Base-by-base conservation (phyloP, 768 basidiomycete genomes). In the Mycena haematopus region DNA sequence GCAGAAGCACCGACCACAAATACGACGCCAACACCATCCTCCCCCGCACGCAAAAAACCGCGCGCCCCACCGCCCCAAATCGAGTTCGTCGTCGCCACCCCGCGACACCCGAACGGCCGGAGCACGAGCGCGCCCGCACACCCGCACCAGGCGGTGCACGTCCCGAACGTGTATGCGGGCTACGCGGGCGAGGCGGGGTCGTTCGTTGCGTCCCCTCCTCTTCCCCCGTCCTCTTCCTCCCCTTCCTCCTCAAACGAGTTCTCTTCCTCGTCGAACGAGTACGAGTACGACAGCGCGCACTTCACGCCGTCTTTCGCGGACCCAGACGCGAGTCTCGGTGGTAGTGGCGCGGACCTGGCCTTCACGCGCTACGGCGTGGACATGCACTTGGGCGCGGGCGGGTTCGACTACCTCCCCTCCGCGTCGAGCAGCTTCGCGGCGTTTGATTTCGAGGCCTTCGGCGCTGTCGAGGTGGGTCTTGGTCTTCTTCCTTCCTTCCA, bases 131-230 rank as follows among this genome's bases (percentile, higher is more conserved):
- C 82, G 11, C 89, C 90, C 4, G 89, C 88, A 10, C 86, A 86
- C 6, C 80, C 83, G 2, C 85, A 83, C 66, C 89, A 90, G 74
- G 79, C 82, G 1, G 89, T 92, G 69, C 84, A 84, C 71, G 79
- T 91, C 38, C 90, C 90, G n/a, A 84, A 81, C 62, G 82, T 92
- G n/a, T 83, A 82, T 76, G n/a, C 57, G 11, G 29, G 29, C 6
- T 31, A 9, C 6, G 9, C 29, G 6, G 29, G 9, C 29, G 6
- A 4, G 29, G 29, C 29, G 6, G 29, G 9, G 29, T 31, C 29
- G n/a, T n/a, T n/a, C n/a, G n/a, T n/a, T n/a, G n/a, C n/a, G n/a
- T n/a, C 29, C 9, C 29, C 29, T 31, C 29, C 29, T 31, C 9
- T 31, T 31, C 29, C n/a, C 29, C 6, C 29, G 29, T 31, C 29